These are phyloP conservation scores for Chamaecrista fasciculata DNA, from an alignment of 306 rosid species.

Conservation along the genomic window DNA sequence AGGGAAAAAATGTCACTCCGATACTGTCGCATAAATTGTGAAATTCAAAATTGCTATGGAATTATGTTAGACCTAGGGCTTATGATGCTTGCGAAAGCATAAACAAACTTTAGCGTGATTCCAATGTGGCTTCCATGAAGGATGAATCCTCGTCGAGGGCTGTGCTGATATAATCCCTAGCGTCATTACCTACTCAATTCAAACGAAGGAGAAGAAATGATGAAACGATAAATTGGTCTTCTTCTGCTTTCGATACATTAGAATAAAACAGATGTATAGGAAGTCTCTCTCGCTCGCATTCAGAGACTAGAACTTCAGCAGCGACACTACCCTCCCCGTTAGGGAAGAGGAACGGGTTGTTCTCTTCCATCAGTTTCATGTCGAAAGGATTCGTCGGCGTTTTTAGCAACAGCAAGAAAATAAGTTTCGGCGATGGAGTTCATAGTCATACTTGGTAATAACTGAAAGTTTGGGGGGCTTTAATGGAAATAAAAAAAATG, in stretches of 20 bases:
- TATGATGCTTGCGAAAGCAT: slow-evolving; percentile 10
- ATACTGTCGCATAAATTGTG: neutral
- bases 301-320: neutral
- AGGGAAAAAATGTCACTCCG: too few relatives aligned
- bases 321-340: neutral
- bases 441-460: neutral
- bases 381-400: neutral
- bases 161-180: slow-evolving; percentile 19
- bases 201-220: neutral
- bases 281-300: neutral
- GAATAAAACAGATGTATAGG: too few relatives aligned
- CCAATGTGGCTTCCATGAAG: neutral
- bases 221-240: neutral
- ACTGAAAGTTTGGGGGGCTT: neutral
- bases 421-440: neutral
- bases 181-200: slow-evolving; percentile 23
- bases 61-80: neutral
- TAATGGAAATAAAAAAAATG: neutral
- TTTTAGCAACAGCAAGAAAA: neutral
- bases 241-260: too few relatives aligned
- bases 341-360: neutral
- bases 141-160: slow-evolving; percentile 15
- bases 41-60: neutral
- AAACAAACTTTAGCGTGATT: slow-evolving; percentile 16
- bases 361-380: too few relatives aligned